These are phyloP conservation scores for Epichloe typhina DNA, from an alignment of 2,329 filamentous ascomycete genomes.

Conservation along the genomic window DNA sequence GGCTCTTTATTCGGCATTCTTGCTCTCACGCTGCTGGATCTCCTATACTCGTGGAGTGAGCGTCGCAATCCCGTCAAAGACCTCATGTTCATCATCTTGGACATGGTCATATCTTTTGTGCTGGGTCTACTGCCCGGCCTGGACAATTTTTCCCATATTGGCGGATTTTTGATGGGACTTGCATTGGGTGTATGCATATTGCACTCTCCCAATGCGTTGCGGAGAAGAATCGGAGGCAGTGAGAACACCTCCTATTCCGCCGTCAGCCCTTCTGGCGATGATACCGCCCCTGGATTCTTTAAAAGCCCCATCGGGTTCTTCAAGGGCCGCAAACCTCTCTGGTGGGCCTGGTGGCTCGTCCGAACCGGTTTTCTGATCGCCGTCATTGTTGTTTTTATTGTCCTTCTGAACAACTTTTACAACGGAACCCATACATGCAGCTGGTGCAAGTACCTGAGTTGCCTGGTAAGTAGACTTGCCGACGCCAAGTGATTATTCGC, in stretches of 20 bases:
- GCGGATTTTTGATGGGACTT: constrained; percentile 86
- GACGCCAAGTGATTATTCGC: background rate
- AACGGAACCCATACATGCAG: constrained; percentile 58
- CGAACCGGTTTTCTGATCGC: constrained; percentile 64
- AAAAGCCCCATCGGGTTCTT: constrained; percentile 67
- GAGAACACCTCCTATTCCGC: constrained; percentile 55
- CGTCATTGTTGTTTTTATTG: constrained; percentile 74
- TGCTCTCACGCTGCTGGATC: constrained; percentile 73
- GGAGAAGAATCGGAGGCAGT: constrained; percentile 53
- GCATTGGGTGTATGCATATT: constrained; percentile 76
- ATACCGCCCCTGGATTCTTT: constrained; percentile 39
- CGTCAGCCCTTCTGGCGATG: constrained; percentile 39
- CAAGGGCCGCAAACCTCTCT: constrained; percentile 79
- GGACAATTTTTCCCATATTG: constrained; percentile 96
- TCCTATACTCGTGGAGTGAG: constrained; percentile 85
- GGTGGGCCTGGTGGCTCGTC: constrained; percentile 97
- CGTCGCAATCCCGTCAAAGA: constrained; percentile 67
- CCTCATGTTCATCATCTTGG: constrained; percentile 73
- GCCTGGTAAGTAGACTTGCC: constrained; percentile 53
- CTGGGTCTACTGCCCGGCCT: constrained; percentile 82
- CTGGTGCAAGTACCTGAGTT: constrained; percentile 95
- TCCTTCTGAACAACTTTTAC: constrained; percentile 88
- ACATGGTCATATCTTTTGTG: constrained; percentile 81
- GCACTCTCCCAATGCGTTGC: constrained; percentile 72
- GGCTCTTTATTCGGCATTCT: constrained; percentile 86